Percentiles rank a stretch among this genome's conserved stretches.
These are phyloP conservation scores for Pseudoturritis turrita DNA, from an alignment of 345 rosid genomes.

Conservation along the genomic window DNA sequence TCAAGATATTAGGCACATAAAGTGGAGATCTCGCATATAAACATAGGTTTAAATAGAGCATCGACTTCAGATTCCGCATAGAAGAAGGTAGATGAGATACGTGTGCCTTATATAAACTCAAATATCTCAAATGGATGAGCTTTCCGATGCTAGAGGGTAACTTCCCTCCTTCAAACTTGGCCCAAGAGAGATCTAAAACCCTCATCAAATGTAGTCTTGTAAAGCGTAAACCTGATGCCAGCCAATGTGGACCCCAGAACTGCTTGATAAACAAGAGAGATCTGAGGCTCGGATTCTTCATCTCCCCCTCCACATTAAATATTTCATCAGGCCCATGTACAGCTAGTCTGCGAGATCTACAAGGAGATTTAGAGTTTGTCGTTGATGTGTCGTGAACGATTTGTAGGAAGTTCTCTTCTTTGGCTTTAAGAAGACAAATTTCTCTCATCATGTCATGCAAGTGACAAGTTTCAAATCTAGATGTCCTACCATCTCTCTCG, in stretches of 20 bases:
- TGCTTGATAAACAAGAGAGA: neutral
- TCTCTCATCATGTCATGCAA: constrained; percentile 30
- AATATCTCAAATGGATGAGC: constrained; percentile 35
- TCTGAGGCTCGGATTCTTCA: neutral
- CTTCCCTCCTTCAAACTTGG: neutral
- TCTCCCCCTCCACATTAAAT: neutral
- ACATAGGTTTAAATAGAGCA: neutral
- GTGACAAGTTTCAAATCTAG: neutral
- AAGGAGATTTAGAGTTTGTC: neutral
- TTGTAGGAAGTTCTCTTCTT: constrained; percentile 13
- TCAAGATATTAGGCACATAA: constrained; percentile 7
- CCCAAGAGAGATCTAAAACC: constrained; percentile 28
- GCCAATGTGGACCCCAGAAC: neutral
- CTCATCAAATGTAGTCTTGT: constrained; percentile 15
- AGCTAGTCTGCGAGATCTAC: constrained; percentile 27
- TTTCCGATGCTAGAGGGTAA: constrained; percentile 24
- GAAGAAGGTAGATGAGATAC: constrained; percentile 15
- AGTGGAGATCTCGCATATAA: neutral
- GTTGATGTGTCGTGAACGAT: neutral
- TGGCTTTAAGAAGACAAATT: constrained; percentile 7
- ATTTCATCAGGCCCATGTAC: neutral
- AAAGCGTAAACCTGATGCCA: neutral
- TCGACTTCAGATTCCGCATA: neutral
- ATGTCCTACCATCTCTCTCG: neutral
- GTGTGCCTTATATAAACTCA: neutral